Conservation (phyloP, 73 alveolate genomes). For the Breviolum minutum region DNA sequence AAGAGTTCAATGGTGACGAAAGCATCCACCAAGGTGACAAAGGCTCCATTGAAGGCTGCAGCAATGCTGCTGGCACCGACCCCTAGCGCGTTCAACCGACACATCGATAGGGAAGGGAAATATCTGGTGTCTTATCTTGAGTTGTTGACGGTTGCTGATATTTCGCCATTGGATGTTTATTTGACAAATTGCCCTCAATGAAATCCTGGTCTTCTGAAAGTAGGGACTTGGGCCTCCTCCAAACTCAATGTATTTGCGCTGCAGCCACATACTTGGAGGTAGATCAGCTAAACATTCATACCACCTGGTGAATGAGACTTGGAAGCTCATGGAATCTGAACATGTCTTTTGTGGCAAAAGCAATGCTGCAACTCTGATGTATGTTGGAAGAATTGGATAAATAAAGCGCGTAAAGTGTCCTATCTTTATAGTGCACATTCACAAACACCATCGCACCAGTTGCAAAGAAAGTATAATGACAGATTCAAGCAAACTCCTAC, state of each 20-base stretch:
- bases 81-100: neutral
- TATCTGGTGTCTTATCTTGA: neutral
- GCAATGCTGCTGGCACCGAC: constrained; percentile 89
- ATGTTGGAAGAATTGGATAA: too few species aligned
- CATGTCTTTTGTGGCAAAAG: too few species aligned
- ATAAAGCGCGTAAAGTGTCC: neutral
- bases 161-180: too few species aligned
- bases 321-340: too few species aligned
- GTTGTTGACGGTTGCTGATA: too few species aligned
- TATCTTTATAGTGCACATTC: neutral
- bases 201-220: neutral
- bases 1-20: constrained; percentile 1
- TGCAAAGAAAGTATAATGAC: neutral
- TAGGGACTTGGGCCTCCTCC: constrained; percentile 44
- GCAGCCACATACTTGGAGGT: neutral
- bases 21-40: constrained; percentile 69
- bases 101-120: neutral
- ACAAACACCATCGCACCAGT: neutral
- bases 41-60: constrained; percentile 63
- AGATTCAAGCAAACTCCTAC: too few species aligned
- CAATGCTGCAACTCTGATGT: too few species aligned
- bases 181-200: neutral
- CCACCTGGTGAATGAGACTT: constrained; percentile 24
- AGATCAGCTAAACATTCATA: constrained; percentile 46
- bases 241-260: constrained; percentile 44